Evolutionary conservation across 805 yeast genomes (phyloP).

Genomic region (Yueomyces sinensis): DNA sequence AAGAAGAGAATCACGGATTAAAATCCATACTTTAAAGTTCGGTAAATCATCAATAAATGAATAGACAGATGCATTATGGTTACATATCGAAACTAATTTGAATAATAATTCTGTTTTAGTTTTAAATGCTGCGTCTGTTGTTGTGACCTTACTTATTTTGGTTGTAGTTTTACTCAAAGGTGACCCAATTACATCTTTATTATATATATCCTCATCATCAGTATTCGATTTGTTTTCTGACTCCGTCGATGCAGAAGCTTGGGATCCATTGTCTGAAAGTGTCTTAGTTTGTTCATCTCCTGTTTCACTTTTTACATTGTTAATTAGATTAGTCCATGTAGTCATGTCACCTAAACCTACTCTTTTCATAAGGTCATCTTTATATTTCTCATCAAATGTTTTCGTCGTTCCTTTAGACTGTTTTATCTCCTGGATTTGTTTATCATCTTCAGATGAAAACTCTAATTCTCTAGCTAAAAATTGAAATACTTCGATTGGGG

Average conservation of each 20-base stretch:
- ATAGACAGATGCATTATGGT: slow-evolving; percentile 22
- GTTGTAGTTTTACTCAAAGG: background rate
- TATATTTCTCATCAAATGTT: slow-evolving; percentile 10
- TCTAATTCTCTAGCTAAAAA: slow-evolving; percentile 22
- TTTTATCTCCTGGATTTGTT: slow-evolving; percentile 5
- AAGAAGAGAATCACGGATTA: slow-evolving; percentile 21
- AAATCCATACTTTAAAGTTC: slow-evolving; percentile 21
- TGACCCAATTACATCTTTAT: background rate
- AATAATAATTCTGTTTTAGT: slow-evolving; percentile 12
- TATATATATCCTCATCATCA: background rate
- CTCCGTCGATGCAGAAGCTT: background rate
- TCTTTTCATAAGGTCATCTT: slow-evolving; percentile 16
- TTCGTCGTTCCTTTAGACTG: slow-evolving; percentile 1
- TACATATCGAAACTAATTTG: slow-evolving; percentile 18
- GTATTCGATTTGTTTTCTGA: slow-evolving; percentile 1
- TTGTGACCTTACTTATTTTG: background rate
- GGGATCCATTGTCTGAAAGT: background rate
- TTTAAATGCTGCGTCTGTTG: slow-evolving; percentile 1
- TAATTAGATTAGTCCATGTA: slow-evolving; percentile 21
- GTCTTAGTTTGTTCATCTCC: background rate
- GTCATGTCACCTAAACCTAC: slow-evolving; percentile 21
- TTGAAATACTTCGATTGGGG: slow-evolving; percentile 22
- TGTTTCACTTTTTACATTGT: slow-evolving; percentile 5
- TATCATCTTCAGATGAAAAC: slow-evolving; percentile 16
- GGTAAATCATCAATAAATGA: slow-evolving; percentile 18